Evolutionary conservation across 768 basidiomycete genomes (phyloP), one percentile per base, ranked within the genome.

Genomic region (Rhodotorula babjevae): DNA sequence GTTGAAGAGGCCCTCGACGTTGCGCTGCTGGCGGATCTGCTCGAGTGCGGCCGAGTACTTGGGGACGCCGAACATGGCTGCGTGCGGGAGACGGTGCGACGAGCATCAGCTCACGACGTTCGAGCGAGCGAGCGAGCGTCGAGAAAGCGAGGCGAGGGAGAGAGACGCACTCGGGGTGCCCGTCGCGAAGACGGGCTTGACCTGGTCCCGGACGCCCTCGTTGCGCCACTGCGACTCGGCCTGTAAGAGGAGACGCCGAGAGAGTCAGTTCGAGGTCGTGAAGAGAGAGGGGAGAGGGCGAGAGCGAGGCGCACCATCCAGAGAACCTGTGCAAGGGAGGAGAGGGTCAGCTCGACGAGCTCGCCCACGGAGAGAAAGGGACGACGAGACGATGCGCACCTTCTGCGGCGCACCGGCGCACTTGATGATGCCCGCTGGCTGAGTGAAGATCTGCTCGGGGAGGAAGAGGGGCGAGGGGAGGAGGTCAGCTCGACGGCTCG

Each of bases 1-100:
- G 73, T 85, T 85, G 82, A 98, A 96, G 70, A 85, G 81, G 0
- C 86, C 93, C n/a, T 86, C 87, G 68, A 98, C 85, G 69, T 89
- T 88, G 59, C 95, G 90, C 78, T 90, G 82, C 53, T 88, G 78
- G 57, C 95, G 87, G 67, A 98, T 84, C 29, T 84, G 83, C 59
- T 96, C 85, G 59, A 98, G 84, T 10, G 89, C 91, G 73, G 94
- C 90, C 7, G 91, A 89, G 82, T 98, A 99, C 81, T 98, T 94
- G 79, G 93, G 93, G 66, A 96, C 94, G 77, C 87, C 87, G 83
- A 99, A 98, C 94, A 99, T 98, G 57, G 89, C 86, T 27, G 57
- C 74, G 78, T 11, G 14, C 6, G 44, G 44, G n/a, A n/a, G n/a
- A n/a, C n/a, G n/a, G n/a, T n/a, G 44, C 44, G 44, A 18, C 12